phyloP scores from a whole-genome alignment of 371 early-diverging fungal genomes.

The Rhizopus sp. region DNA sequence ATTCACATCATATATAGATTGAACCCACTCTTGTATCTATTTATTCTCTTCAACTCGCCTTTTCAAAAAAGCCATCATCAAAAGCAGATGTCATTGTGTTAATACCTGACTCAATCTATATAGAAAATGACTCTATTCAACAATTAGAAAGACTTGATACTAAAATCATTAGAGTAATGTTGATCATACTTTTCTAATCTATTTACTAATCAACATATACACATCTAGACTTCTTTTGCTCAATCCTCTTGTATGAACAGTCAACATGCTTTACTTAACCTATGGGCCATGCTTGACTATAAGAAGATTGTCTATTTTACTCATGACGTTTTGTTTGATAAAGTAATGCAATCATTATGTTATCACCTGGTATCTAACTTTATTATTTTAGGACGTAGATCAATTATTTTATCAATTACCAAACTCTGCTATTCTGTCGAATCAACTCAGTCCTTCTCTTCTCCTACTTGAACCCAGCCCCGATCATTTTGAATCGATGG shows the following conservation, averaged over 20 bases:
- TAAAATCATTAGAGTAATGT: constrained; percentile 15
- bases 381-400: constrained; percentile 29
- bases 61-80: constrained; percentile 10
- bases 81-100: constrained; percentile 22
- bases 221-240: constrained; percentile 10
- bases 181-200: no score
- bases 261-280: constrained; percentile 1
- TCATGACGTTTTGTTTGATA: constrained; percentile 29
- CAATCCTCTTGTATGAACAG: background rate
- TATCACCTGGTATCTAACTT: constrained; percentile 1
- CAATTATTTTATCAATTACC: constrained; percentile 20
- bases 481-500: constrained; percentile 12
- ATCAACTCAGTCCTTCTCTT: constrained; percentile 5
- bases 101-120: constrained; percentile 19
- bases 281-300: constrained; percentile 19
- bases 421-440: constrained; percentile 13
- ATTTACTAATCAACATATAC: no score
- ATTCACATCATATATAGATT: constrained; percentile 11
- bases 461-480: constrained; percentile 21
- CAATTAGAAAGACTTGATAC: constrained; percentile 15
- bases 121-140: background rate
- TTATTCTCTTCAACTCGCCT: constrained; percentile 25
- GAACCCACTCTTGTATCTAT: constrained; percentile 29
- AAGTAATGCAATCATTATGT: constrained; percentile 18
- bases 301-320: constrained; percentile 34